phyloP scores from a whole-genome alignment of 441 rosid species.

The Arabidopsis hybrid region DNA sequence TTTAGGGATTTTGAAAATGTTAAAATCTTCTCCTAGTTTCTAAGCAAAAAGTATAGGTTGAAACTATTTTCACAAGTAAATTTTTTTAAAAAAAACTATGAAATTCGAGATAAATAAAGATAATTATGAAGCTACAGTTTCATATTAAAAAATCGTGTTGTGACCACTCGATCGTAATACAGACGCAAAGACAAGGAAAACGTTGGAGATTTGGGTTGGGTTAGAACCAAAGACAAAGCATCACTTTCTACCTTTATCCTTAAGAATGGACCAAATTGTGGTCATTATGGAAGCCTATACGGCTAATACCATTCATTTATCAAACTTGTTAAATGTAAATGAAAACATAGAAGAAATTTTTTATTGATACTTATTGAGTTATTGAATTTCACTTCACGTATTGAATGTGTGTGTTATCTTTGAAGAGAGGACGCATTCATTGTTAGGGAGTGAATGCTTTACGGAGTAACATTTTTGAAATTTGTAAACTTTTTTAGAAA shows the following conservation, averaged over 20 bases:
- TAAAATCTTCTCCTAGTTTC: neutral
- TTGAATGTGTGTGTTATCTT: slow-evolving; percentile 15
- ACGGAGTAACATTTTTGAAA: slow-evolving; percentile 21
- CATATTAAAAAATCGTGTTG: neutral
- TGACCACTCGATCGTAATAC: slow-evolving; percentile 40
- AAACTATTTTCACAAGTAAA: neutral
- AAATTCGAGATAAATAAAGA: neutral
- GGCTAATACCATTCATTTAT: slow-evolving; percentile 18
- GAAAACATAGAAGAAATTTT: neutral
- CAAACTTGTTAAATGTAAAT: slow-evolving; percentile 2
- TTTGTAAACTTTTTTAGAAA: neutral
- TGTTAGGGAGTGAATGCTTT: slow-evolving; percentile 31
- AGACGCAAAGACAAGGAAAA: slow-evolving; percentile 39
- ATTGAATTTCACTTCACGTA: neutral
- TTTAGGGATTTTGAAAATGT: neutral
- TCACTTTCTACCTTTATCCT: slow-evolving; percentile 37
- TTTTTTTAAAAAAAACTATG: neutral
- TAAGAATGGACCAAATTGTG: slow-evolving; percentile 28
- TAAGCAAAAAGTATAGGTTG: neutral
- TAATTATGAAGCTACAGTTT: neutral
- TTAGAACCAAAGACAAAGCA: slow-evolving; percentile 46
- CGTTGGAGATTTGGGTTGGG: slow-evolving; percentile 33
- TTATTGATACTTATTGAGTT: neutral
- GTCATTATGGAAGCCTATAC: slow-evolving; percentile 21
- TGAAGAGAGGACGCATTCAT: slow-evolving; percentile 18